phyloP scores from a whole-genome alignment of 352 stramenopile species.

The Phytopythium kandeliae region DNA sequence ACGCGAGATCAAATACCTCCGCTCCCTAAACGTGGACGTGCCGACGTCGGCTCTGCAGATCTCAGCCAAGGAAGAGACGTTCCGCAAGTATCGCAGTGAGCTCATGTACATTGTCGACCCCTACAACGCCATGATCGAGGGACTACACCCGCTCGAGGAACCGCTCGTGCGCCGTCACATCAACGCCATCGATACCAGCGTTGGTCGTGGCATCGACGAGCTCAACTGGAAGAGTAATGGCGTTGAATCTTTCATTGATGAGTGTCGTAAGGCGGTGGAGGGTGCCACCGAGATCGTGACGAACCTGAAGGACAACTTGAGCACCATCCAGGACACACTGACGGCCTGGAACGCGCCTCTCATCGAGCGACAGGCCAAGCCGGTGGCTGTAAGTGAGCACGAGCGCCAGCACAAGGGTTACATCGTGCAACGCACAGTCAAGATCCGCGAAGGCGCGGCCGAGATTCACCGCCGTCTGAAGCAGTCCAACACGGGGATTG shows the following conservation, averaged over 20 bases:
- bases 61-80: constrained; percentile 93
- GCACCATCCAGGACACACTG: constrained; percentile 92
- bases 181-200: constrained; percentile 93
- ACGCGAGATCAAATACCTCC: constrained; percentile 98
- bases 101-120: constrained; percentile 97
- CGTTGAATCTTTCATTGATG: constrained; percentile 93
- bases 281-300: constrained; percentile 93
- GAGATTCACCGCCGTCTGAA: constrained; percentile 96
- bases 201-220: constrained; percentile 90
- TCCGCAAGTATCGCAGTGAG: constrained; percentile 95
- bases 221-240: constrained; percentile 96
- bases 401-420: constrained; percentile 94
- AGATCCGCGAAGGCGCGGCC: constrained; percentile 94
- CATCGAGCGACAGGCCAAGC: constrained; percentile 94
- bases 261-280: constrained; percentile 82
- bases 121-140: constrained; percentile 97
- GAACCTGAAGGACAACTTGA: constrained; percentile 96
- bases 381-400: constrained; percentile 94
- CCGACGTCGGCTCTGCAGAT: constrained; percentile 94
- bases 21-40: constrained; percentile 93
- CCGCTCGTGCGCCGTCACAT: constrained; percentile 94
- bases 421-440: constrained; percentile 89
- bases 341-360: constrained; percentile 90
- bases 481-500: constrained; percentile 94
- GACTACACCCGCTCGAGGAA: constrained; percentile 95